Evolutionary conservation across 2,329 filamentous ascomycete species (phyloP).

Genomic region (Trichoderma asperellum): DNA sequence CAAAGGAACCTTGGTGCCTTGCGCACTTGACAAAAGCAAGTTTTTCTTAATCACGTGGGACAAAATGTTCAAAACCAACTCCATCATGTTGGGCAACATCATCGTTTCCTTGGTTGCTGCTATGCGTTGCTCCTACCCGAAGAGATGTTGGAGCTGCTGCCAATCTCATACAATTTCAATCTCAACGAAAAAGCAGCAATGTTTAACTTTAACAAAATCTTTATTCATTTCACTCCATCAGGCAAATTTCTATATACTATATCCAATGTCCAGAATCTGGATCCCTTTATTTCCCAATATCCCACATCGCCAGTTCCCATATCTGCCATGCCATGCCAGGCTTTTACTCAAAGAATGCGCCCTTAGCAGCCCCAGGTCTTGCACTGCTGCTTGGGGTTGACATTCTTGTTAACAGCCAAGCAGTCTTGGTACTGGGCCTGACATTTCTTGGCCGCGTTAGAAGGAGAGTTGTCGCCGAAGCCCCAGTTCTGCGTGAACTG

Average conservation of each 20-base stretch:
- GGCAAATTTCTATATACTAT: neutral
- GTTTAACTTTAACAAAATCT: neutral
- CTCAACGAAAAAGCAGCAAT: neutral
- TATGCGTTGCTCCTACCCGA: neutral
- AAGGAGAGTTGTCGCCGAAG: conserved; percentile 39
- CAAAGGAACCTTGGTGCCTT: neutral
- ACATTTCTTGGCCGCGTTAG: conserved; percentile 49
- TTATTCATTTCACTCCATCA: neutral
- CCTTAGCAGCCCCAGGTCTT: conserved; percentile 41
- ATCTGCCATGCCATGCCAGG: neutral
- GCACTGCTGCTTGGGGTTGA: conserved; percentile 48
- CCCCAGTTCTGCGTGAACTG: conserved; percentile 34
- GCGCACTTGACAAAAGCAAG: neutral
- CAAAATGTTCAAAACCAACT: neutral
- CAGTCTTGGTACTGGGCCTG: conserved; percentile 56
- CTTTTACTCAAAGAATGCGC: neutral
- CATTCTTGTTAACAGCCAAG: conserved; percentile 46
- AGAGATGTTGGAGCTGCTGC: neutral
- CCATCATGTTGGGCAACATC: neutral
- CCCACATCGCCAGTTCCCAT: neutral
- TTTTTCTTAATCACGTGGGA: neutral
- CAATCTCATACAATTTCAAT: neutral
- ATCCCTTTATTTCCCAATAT: neutral
- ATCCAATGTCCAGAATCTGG: neutral
- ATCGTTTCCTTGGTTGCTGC: neutral